These are phyloP conservation scores for Fusarium denticulatum DNA, from an alignment of 2,329 filamentous ascomycete genomes.

Conservation along the genomic window DNA sequence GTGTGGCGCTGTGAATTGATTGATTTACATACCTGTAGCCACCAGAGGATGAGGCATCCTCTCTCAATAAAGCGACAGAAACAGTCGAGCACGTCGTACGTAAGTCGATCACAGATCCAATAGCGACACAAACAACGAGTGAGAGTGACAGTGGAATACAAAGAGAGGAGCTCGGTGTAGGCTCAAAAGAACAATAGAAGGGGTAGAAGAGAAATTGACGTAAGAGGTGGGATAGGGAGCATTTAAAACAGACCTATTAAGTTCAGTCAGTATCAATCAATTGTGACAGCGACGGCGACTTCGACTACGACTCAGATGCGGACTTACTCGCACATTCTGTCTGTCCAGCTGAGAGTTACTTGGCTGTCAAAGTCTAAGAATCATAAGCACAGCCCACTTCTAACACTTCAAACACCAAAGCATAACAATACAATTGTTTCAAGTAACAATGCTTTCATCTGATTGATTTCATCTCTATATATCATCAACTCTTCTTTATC, in stretches of 20 bases:
- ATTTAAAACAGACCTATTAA: conserved; percentile 22
- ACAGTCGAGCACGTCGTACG: conserved; percentile 2
- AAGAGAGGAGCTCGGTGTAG: background rate
- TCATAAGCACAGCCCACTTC: too few species aligned
- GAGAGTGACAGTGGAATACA: background rate
- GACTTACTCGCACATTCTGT: conserved; percentile 3
- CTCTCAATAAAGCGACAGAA: background rate
- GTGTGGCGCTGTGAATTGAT: background rate
- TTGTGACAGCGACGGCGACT: conserved; percentile 1
- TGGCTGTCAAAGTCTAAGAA: too few species aligned
- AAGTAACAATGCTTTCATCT: background rate
- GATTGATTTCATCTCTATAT: background rate
- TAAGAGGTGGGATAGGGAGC: conserved; percentile 7
- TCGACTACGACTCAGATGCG: conserved; percentile 24
- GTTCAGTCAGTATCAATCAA: background rate
- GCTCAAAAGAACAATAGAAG: background rate
- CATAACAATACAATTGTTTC: background rate
- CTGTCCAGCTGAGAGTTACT: background rate
- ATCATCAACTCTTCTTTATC: background rate
- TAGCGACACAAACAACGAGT: background rate
- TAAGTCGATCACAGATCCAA: background rate
- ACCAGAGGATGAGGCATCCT: conserved; percentile 37
- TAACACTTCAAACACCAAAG: background rate
- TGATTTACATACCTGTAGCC: conserved; percentile 34
- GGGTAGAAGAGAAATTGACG: background rate